These are phyloP conservation scores for Mentha longifolia DNA, from an alignment of 257 asterid genomes.

Conservation along the genomic window DNA sequence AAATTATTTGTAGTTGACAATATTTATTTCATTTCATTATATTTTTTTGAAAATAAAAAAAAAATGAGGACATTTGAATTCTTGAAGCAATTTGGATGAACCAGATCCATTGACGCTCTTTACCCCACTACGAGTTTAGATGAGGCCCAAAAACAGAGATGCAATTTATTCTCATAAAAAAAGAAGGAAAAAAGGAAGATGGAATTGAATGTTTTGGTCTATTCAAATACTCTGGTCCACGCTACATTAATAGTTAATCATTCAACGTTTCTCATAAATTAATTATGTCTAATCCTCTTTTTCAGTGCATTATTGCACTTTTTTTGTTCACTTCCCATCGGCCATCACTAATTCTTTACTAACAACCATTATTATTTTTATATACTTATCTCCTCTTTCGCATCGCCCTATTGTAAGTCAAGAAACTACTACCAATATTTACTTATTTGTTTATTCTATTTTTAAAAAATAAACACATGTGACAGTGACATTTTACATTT, in stretches of 20 bases:
- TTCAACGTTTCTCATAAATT: background rate
- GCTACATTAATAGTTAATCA: background rate
- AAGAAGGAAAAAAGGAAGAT: background rate
- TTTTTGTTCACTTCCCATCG: background rate
- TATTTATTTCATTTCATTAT: too few relatives aligned
- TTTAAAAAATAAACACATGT: background rate
- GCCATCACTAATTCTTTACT: background rate
- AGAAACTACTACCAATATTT: too few relatives aligned
- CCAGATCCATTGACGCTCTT: background rate
- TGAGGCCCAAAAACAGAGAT: background rate
- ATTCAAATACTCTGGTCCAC: background rate
- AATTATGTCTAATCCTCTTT: background rate
- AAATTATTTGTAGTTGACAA: too few relatives aligned
- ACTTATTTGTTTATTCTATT: too few relatives aligned
- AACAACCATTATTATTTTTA: background rate
- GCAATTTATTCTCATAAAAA: too few relatives aligned
- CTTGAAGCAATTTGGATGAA: background rate
- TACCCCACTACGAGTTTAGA: background rate
- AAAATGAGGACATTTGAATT: background rate
- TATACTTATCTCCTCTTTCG: background rate
- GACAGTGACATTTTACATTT: background rate
- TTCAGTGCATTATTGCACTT: constrained; percentile 12
- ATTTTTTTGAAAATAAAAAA: background rate
- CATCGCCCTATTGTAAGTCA: too few relatives aligned
- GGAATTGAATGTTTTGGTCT: background rate